Evolutionary conservation across 352 stramenopile species (phyloP).

Genomic region (Pythium utonaiense): DNA sequence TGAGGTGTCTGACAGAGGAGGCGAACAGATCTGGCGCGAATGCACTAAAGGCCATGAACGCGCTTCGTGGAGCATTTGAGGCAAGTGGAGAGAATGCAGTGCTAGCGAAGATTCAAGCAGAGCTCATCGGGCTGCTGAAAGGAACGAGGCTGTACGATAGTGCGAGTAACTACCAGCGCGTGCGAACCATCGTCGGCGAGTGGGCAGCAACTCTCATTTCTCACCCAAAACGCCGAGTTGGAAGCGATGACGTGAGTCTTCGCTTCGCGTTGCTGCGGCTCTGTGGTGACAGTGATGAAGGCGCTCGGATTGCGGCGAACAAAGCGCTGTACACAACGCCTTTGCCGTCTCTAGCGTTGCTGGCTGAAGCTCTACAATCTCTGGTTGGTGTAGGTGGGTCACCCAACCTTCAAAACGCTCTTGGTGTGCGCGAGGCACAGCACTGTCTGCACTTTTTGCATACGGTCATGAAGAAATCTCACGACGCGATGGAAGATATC

Average conservation of each 20-base stretch:
- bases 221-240: not conserved
- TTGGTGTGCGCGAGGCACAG: constrained; percentile 31
- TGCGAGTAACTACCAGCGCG: constrained; percentile 56
- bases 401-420: constrained; percentile 37
- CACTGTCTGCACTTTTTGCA: constrained; percentile 57
- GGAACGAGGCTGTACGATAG: constrained; percentile 58
- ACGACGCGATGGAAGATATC: constrained; percentile 17
- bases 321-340: constrained; percentile 19
- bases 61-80: constrained; percentile 43
- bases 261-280: constrained; percentile 62
- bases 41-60: constrained; percentile 61
- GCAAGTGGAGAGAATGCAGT: constrained; percentile 24
- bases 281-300: constrained; percentile 21
- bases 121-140: constrained; percentile 52
- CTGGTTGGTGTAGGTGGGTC: not conserved
- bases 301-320: constrained; percentile 3
- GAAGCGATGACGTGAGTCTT: constrained; percentile 23
- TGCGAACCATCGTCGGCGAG: constrained; percentile 50
- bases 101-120: constrained; percentile 36
- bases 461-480: constrained; percentile 31
- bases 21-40: constrained; percentile 44
- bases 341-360: not conserved
- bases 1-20: constrained; percentile 59
- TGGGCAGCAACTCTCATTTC: constrained; percentile 52
- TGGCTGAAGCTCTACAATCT: constrained; percentile 7